phyloP scores from a whole-genome alignment of 768 basidiomycete genomes.

The Kwoniella newhampshirensis region DNA sequence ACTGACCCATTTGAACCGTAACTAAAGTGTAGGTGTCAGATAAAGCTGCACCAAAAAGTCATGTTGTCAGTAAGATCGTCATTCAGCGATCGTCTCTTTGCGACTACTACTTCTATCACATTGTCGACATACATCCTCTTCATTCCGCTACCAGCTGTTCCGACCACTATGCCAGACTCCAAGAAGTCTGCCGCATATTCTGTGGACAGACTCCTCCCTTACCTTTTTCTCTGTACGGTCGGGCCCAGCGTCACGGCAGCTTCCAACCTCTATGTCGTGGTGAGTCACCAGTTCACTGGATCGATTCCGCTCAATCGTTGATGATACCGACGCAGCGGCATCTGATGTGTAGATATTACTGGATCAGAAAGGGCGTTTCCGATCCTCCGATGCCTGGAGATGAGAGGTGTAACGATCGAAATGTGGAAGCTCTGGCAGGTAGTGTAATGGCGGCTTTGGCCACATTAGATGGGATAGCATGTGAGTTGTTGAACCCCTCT shows the following conservation, averaged over 20 bases:
- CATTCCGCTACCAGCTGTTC: no score
- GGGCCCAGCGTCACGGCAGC: slow-evolving; percentile 46
- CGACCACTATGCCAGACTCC: not conserved
- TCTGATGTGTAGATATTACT: slow-evolving; percentile 38
- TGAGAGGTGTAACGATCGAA: slow-evolving; percentile 29
- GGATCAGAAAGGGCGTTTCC: slow-evolving; percentile 6
- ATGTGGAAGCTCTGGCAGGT: slow-evolving; percentile 38
- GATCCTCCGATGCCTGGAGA: slow-evolving; percentile 23
- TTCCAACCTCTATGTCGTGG: slow-evolving; percentile 41
- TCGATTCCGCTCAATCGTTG: not conserved
- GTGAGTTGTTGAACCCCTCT: slow-evolving; percentile 21
- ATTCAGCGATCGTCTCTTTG: no score
- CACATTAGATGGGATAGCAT: slow-evolving; percentile 39
- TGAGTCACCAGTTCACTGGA: slow-evolving; percentile 17
- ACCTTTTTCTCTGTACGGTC: slow-evolving; percentile 41
- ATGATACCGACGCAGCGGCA: no score
- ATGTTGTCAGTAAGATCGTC: no score
- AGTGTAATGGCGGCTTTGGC: slow-evolving; percentile 40
- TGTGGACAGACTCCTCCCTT: slow-evolving; percentile 34
- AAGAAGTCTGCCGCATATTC: slow-evolving; percentile 11
- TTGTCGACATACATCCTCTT: no score
- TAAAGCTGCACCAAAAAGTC: no score
- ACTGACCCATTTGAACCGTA: no score
- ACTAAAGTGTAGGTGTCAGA: no score
- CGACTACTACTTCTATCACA: no score